Percentiles rank a stretch among this genome's conserved stretches.
phyloP scores from a whole-genome alignment of 305 asterid genomes.

The Euphrasia arctica region DNA sequence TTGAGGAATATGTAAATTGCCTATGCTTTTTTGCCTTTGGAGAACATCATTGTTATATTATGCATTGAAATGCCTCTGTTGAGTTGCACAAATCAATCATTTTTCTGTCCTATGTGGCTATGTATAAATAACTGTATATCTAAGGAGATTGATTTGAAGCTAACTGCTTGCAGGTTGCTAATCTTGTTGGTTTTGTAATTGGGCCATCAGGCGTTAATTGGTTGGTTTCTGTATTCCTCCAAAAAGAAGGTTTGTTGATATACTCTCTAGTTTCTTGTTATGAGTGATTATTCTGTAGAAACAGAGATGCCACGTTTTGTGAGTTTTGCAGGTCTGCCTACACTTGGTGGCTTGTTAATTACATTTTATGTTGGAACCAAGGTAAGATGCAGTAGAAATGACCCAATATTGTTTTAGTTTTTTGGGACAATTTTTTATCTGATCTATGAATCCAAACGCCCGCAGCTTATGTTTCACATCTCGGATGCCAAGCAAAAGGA shows the following conservation, averaged over 20 bases:
- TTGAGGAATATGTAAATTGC: background rate
- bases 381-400: constrained; percentile 40
- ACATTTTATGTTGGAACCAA: constrained; percentile 90
- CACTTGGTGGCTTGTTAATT: constrained; percentile 63
- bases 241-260: constrained; percentile 51
- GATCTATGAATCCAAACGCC: constrained; percentile 21
- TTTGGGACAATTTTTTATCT: constrained; percentile 24
- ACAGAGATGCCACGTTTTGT: constrained; percentile 16
- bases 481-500: constrained; percentile 70
- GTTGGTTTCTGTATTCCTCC: constrained; percentile 76
- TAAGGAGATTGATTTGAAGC: constrained; percentile 18
- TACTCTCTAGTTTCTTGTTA: constrained; percentile 13
- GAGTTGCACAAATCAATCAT: constrained; percentile 8
- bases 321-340: constrained; percentile 59
- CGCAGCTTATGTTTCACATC: constrained; percentile 93
- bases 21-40: background rate
- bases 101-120: constrained; percentile 16
- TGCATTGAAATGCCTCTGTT: constrained; percentile 12
- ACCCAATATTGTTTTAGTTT: constrained; percentile 9
- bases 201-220: constrained; percentile 95
- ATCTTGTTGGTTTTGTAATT: constrained; percentile 93
- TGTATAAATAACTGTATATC: constrained; percentile 13
- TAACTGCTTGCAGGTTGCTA: constrained; percentile 70
- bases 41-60: constrained; percentile 1
- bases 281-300: constrained; percentile 19